Evolutionary conservation across 208 protist genomes (phyloP).

Genomic region (Trypanosoma mega): DNA sequence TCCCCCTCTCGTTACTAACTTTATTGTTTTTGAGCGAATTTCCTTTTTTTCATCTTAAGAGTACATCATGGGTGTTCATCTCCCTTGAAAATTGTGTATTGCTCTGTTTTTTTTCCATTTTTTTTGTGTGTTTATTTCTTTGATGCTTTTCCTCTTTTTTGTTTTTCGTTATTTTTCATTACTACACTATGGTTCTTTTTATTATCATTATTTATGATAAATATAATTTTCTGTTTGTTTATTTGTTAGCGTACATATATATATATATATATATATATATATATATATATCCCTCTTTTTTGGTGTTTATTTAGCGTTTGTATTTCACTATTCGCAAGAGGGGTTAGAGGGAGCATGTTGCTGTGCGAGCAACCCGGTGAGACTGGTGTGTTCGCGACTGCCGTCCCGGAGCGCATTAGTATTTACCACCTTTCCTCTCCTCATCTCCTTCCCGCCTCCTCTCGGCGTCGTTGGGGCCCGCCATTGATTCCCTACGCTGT

Average conservation of each 20-base stretch:
- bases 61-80: too few relatives aligned
- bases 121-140: constrained; percentile 22
- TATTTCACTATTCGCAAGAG: too few relatives aligned
- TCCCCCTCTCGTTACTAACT: too few relatives aligned
- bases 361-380: constrained; percentile 68
- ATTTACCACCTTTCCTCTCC: constrained; percentile 38
- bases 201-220: constrained; percentile 15
- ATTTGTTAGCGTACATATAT: not conserved
- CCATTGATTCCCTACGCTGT: constrained; percentile 10
- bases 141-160: too few relatives aligned
- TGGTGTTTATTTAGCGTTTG: too few relatives aligned
- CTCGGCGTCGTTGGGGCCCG: not conserved
- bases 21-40: too few relatives aligned
- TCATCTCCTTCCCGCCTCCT: not conserved
- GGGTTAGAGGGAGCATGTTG: constrained; percentile 41
- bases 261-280: too few relatives aligned
- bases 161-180: too few relatives aligned
- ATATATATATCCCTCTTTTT: too few relatives aligned
- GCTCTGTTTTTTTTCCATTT: constrained; percentile 1
- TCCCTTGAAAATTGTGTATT: not conserved
- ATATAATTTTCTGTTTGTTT: constrained; percentile 7
- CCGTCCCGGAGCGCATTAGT: constrained; percentile 33
- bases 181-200: too few relatives aligned
- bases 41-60: too few relatives aligned
- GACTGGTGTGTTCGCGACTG: constrained; percentile 64